Evolutionary conservation across 164 flowering plant genomes (phyloP), one percentile per base, ranked within the genome.

Genomic region (Hamamelis virginiana): DNA sequence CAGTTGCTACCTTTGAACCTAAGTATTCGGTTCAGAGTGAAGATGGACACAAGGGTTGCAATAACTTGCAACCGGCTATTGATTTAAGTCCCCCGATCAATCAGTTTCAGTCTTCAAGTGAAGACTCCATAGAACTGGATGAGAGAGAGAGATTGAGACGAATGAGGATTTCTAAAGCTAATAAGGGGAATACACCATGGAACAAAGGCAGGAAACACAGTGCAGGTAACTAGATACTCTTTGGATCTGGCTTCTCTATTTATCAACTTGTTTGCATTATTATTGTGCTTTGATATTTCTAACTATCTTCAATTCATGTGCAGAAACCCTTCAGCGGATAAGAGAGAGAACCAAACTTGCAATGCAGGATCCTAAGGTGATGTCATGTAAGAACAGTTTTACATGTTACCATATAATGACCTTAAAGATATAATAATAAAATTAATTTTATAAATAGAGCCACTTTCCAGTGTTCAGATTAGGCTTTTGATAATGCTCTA

Each of bases 121-220:
- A 56, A 67, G 86, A 77, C 53, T 62, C 75, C 1, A 51, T 9
- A 9, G 85, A 84, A 62, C 1, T 80, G 77, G 89, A 81, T 51
- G 89, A 83, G 55, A 86, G 81, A 76, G 98, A 96, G 79, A 82
- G 48, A 75, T 71, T 88, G 80, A 87, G 99, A 66, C 78, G 99
- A 60, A 74, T 57, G 82, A 87, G 89, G 72, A 96, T 96, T 58
- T 92, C 99, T 11, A 85, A 89, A 77, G 98, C 98, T 64, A 94
- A 92, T 76, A 94, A 86, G 75, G 98, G 97, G 33, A 87, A 86
- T 41, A 82, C 84, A 1, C 94, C 99, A 19, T 96, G 99, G 99
- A 96, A 96, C 86, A 91, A 87, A 78, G 98, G 99, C 71, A 86
- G 85, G 82, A 96, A 91, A 78, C 99, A 96, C 72, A 92, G 92